Base-by-base conservation (phyloP, 345 rosid species). In the Arabis alpina region DNA sequence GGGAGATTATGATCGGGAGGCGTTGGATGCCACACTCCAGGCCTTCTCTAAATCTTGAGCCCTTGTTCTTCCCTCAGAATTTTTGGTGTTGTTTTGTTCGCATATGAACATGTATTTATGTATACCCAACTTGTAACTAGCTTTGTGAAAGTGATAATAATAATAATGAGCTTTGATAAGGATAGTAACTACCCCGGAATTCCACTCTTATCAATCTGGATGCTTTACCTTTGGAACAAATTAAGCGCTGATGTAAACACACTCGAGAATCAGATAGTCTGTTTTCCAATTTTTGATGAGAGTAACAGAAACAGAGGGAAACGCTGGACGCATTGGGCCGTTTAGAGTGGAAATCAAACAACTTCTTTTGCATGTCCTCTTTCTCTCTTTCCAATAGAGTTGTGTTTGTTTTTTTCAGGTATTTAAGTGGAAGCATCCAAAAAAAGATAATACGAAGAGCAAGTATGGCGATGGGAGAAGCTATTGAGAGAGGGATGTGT, bases 1-100 rank as follows among this genome's bases (percentile, higher is more conserved):
- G 0, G 98, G 98, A 8, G 99, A 92, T 69, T 92, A 92, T 63
- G 96, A 92, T 63, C 81, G 85, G 53, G 88, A 83, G 66, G 97
- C 86, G 11, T 83, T 94, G 39, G 97, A 88, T 15, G 97, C 88
- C 37, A 94, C 98, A 16, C 96, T 94, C 10, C 84, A 43, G 6
- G 87, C 93, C 28, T 94, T 91, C 79, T 70, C 75, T 57, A 75
- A 75, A 54, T 68, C 70, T 30, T 75, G 65, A 75, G 23, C 43
- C 36, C 10, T 16, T 61, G 3, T 14, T 30, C 7, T 45, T 57
- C 36, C 58, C 49, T 14, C 25, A 34, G 45, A 16, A 24, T 43
- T 66, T 19, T 67, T 60, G 47, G 39, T 56, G 36, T 37, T 34
- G 62, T 73, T 56, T 40, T 57, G 28, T 45, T 54, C 45, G 55